phyloP scores from a whole-genome alignment of 768 basidiomycete species.

The Tylopilus vinaceipallidus region DNA sequence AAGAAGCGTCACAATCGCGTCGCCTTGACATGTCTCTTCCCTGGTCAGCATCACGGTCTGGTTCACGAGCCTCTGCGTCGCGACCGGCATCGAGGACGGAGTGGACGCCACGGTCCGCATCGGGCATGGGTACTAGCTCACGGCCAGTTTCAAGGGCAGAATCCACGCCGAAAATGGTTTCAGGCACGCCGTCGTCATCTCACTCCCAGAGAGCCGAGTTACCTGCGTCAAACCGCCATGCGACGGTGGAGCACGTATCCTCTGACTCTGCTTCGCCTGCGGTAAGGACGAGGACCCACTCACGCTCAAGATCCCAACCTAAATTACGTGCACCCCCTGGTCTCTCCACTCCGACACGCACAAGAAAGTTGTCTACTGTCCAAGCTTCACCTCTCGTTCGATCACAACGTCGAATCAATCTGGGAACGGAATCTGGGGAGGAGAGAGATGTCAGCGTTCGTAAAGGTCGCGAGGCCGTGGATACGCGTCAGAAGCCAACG shows the following conservation, averaged over 20 bases:
- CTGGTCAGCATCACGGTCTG: constrained; percentile 27
- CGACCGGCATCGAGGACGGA: constrained; percentile 15
- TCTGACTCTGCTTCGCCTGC: not conserved
- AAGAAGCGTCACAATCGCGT: constrained; percentile 27
- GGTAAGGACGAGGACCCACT: constrained; percentile 12
- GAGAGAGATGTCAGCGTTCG: not conserved
- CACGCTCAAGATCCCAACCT: constrained; percentile 37
- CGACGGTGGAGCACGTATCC: not conserved
- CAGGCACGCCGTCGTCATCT: not conserved
- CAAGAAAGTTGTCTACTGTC: constrained; percentile 30
- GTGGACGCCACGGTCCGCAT: constrained; percentile 17
- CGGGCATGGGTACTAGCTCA: constrained; percentile 14
- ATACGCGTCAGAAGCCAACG: constrained; percentile 9
- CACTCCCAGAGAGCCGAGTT: not conserved
- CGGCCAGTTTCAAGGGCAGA: constrained; percentile 18
- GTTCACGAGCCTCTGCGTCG: constrained; percentile 14
- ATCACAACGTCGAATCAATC: constrained; percentile 8
- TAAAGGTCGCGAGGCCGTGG: not conserved
- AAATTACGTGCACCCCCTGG: constrained; percentile 23
- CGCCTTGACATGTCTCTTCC: constrained; percentile 36
- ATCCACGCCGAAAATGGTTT: not conserved
- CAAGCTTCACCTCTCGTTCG: constrained; percentile 29
- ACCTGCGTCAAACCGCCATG: not conserved
- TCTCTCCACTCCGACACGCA: constrained; percentile 3
- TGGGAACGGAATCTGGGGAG: constrained; percentile 1